Percentiles rank a stretch among this genome's conserved stretches.
These are phyloP conservation scores for Plasmodium fragile DNA, from an alignment of 169 alveolate species.

Conservation along the genomic window DNA sequence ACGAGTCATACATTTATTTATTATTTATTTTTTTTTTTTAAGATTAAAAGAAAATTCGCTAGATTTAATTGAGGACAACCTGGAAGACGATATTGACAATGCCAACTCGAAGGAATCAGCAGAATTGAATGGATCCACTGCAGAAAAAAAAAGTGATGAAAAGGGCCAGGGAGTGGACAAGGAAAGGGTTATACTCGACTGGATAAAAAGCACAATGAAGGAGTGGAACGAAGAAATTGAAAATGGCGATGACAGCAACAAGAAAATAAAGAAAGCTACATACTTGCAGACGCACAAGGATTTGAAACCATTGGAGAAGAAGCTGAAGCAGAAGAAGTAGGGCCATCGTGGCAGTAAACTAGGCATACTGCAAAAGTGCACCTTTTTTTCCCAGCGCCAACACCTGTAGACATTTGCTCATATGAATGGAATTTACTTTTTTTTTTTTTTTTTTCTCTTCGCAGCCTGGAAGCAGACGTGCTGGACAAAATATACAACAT, in stretches of 20 bases:
- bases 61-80: constrained; percentile 61
- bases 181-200: constrained; percentile 40
- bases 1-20: neutral
- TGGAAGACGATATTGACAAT: constrained; percentile 51
- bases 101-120: constrained; percentile 13
- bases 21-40: constrained; percentile 18
- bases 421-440: constrained; percentile 22
- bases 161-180: constrained; percentile 31
- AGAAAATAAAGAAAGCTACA: constrained; percentile 72
- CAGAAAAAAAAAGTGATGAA: constrained; percentile 29
- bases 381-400: neutral
- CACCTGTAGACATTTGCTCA: neutral
- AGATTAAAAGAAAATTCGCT: constrained; percentile 66
- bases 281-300: constrained; percentile 75
- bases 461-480: constrained; percentile 50
- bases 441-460: constrained; percentile 26
- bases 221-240: constrained; percentile 77
- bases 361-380: neutral
- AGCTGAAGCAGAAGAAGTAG: constrained; percentile 66
- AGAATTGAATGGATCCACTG: constrained; percentile 7
- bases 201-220: constrained; percentile 73
- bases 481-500: constrained; percentile 72
- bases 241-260: constrained; percentile 32
- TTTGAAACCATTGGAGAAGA: constrained; percentile 67
- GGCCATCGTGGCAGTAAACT: neutral